Evolutionary conservation across 2,329 filamentous ascomycete species (phyloP).

Genomic region (Botrytis cinerea): DNA sequence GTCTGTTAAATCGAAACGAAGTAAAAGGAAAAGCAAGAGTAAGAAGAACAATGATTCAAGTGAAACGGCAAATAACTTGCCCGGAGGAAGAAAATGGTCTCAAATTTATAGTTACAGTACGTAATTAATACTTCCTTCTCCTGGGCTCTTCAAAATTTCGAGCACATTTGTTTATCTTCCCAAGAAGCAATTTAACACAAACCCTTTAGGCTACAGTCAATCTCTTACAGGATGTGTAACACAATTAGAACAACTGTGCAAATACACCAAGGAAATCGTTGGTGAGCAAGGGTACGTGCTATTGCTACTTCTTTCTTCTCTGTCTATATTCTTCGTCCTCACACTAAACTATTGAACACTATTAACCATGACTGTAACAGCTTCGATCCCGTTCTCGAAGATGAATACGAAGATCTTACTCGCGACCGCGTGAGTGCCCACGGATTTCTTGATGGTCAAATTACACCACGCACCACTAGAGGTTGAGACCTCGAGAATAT

Average conservation of each 20-base stretch:
- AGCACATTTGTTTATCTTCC: background rate
- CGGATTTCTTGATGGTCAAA: background rate
- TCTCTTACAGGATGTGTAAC: slow-evolving; percentile 55
- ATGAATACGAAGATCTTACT: slow-evolving; percentile 26
- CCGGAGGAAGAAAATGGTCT: slow-evolving; percentile 50
- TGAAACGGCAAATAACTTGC: slow-evolving; percentile 26
- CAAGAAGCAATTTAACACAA: background rate
- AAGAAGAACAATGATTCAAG: slow-evolving; percentile 8
- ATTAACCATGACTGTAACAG: slow-evolving; percentile 1
- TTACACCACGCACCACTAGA: slow-evolving; percentile 17
- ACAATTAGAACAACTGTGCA: slow-evolving; percentile 56
- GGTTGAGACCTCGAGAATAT: background rate
- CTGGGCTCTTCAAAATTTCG: too few relatives aligned
- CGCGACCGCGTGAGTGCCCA: slow-evolving; percentile 5
- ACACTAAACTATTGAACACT: background rate
- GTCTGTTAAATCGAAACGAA: slow-evolving; percentile 14
- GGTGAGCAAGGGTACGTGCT: slow-evolving; percentile 51
- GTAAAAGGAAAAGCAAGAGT: slow-evolving; percentile 2
- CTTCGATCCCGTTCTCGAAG: slow-evolving; percentile 30
- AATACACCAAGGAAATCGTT: slow-evolving; percentile 58
- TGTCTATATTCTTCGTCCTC: background rate
- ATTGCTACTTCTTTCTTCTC: background rate
- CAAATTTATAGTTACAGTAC: slow-evolving; percentile 56
- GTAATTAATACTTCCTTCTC: background rate
- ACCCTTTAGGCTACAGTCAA: slow-evolving; percentile 48